These are phyloP conservation scores for Arthroderma sp. DNA, from an alignment of 2,329 filamentous ascomycete species.

Conservation along the genomic window DNA sequence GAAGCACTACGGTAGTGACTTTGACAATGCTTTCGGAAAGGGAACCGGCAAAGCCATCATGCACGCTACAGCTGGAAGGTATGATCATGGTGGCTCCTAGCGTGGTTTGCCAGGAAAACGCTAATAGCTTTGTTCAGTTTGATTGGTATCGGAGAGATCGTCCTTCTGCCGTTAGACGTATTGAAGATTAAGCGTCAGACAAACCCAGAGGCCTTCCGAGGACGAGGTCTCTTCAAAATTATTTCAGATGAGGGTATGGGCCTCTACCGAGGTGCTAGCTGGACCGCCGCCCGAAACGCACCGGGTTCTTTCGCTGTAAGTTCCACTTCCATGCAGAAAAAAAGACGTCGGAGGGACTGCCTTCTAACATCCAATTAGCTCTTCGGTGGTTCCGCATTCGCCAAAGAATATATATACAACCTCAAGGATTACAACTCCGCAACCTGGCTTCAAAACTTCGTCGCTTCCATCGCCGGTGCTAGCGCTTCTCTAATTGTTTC, in stretches of 20 bases:
- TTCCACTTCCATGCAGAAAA: constrained; percentile 11
- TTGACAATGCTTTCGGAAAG: constrained; percentile 83
- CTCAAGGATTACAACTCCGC: constrained; percentile 93
- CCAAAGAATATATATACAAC: constrained; percentile 89
- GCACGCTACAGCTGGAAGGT: constrained; percentile 91
- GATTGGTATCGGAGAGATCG: constrained; percentile 94
- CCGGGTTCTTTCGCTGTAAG: constrained; percentile 90
- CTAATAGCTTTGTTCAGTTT: constrained; percentile 40
- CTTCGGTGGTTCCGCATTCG: constrained; percentile 92
- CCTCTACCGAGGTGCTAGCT: constrained; percentile 89
- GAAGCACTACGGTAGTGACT: constrained; percentile 64
- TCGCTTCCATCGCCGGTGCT: constrained; percentile 89
- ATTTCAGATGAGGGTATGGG: constrained; percentile 89
- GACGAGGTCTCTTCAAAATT: constrained; percentile 79
- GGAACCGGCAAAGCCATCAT: constrained; percentile 97
- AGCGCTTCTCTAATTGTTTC: constrained; percentile 91
- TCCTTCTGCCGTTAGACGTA: constrained; percentile 87
- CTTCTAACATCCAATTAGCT: constrained; percentile 43
- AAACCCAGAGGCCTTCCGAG: constrained; percentile 94
- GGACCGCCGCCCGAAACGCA: constrained; percentile 94
- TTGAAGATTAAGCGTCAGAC: constrained; percentile 99
- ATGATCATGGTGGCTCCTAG: constrained; percentile 14
- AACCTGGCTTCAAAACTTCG: constrained; percentile 88
- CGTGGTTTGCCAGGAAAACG: background rate
- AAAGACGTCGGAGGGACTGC: constrained; percentile 11